phyloP scores from a whole-genome alignment of 306 rosid species.

The Crotalaria pallida region DNA sequence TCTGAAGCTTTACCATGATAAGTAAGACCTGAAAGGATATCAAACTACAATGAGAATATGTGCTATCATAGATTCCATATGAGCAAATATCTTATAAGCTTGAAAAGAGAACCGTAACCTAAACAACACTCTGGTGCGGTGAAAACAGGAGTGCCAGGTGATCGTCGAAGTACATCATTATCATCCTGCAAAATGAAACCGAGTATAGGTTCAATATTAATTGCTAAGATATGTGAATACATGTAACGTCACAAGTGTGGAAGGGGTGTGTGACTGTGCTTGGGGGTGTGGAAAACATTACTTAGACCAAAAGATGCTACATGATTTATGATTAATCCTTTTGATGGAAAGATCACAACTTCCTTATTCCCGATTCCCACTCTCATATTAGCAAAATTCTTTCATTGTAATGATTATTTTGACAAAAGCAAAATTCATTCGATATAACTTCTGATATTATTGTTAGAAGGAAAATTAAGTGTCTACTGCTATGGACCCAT shows the following conservation, averaged over 20 bases:
- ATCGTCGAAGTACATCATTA: slow-evolving; percentile 86
- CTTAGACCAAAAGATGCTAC: not conserved
- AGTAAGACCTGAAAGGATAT: slow-evolving; percentile 50
- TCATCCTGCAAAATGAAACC: slow-evolving; percentile 63
- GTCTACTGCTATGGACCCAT: not conserved
- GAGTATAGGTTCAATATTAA: not conserved
- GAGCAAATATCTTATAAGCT: not conserved
- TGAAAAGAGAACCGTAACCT: slow-evolving; percentile 40
- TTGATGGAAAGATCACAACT: not conserved
- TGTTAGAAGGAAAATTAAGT: not conserved
- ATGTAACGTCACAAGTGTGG: not conserved
- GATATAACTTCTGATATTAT: not conserved
- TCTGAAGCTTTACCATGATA: slow-evolving; percentile 85
- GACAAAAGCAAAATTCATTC: not conserved
- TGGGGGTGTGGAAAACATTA: not conserved
- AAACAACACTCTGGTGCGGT: slow-evolving; percentile 97
- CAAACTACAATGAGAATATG: slow-evolving; percentile 10
- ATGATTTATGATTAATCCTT: not conserved
- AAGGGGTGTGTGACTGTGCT: not conserved
- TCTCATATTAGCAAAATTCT: not conserved
- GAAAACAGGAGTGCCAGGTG: slow-evolving; percentile 99
- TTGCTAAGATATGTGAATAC: not conserved
- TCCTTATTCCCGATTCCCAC: not conserved
- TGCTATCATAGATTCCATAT: not conserved
- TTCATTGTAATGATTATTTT: not conserved